A percentile compares a stretch with the other conserved stretches of the same genome.
phyloP scores from a whole-genome alignment of 495 filamentous ascomycete species.

The Podospora sp. region DNA sequence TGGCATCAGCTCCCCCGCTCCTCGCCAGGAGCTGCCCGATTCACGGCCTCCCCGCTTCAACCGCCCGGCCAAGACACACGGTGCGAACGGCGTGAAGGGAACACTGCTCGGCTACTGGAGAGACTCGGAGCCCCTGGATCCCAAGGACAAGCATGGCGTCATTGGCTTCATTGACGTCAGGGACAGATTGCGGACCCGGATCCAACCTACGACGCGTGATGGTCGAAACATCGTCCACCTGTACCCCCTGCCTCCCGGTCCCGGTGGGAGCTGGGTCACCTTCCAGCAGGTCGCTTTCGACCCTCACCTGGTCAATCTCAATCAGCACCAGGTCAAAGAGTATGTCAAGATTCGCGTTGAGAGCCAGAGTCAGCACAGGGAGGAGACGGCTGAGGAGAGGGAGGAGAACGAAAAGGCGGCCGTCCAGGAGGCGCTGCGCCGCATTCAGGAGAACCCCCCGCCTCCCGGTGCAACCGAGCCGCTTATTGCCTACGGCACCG shows the following conservation, averaged over 20 bases:
- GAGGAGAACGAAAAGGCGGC: slow-evolving; percentile 30
- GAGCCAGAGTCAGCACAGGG: slow-evolving; percentile 19
- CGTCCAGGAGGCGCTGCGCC: slow-evolving; percentile 43
- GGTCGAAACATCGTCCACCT: slow-evolving; percentile 42
- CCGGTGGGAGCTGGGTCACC: slow-evolving; percentile 59
- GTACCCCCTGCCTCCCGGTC: slow-evolving; percentile 51
- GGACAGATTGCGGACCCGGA: slow-evolving; percentile 56
- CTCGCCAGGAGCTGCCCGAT: slow-evolving; percentile 28
- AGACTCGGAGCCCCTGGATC: slow-evolving; percentile 47
- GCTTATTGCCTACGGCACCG: slow-evolving; percentile 46
- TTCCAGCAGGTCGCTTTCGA: slow-evolving; percentile 57
- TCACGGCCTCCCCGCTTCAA: slow-evolving; percentile 15
- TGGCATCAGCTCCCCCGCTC: slow-evolving; percentile 30
- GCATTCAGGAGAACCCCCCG: slow-evolving; percentile 38
- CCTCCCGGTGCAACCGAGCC: slow-evolving; percentile 40
- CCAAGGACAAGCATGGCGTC: slow-evolving; percentile 51
- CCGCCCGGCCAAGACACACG: slow-evolving; percentile 35
- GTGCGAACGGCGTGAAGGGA: slow-evolving; percentile 41
- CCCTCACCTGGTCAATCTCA: slow-evolving; percentile 47
- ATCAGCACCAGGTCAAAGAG: slow-evolving; percentile 55
- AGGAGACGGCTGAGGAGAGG: slow-evolving; percentile 35
- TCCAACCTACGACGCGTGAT: slow-evolving; percentile 42
- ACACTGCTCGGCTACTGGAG: slow-evolving; percentile 57
- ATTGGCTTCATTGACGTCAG: slow-evolving; percentile 58
- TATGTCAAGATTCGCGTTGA: slow-evolving; percentile 55